Evolutionary conservation across 2,329 filamentous ascomycete genomes (phyloP), one percentile per base, ranked within the genome.

Genomic region (Aspergillus sojae): DNA sequence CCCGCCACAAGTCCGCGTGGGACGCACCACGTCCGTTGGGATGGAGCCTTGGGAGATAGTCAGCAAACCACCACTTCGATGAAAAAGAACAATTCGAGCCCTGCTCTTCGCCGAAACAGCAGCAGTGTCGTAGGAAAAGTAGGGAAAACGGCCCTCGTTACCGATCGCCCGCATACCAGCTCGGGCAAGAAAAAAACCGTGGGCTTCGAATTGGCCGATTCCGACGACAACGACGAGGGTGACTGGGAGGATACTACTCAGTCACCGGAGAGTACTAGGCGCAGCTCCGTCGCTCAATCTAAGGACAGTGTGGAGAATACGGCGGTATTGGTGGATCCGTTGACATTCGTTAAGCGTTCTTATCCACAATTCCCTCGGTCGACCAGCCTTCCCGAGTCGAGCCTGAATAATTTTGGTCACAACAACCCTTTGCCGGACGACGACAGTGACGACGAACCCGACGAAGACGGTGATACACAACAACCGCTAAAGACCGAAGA

Each of bases 241-340:
- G 45, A 48, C 11, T 82, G 81, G 80, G 80, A 82, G 65, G 80
- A 83, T 69, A 81, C 79, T 30, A 81, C 80, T 26, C 78, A 81
- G 65, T 83, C 81, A 21, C 80, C 81, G 36, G 79, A 81, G 66
- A 80, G 80, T 63, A 82, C 80, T 14, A 73, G 81, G 63, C 78
- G 79, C 60, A 80, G 80, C 65, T 83, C 81, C 10, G 72, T 79
- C 52, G 78, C 70, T 32, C 74, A 76, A 55, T 75, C 72, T 23
- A 75, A 72, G 60, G 73, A 74, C 36, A 77, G 74, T 61, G 68
- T 70, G 39, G 77, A 78, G 54, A 78, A 76, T 62, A 65, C 66
- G 45, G 67, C 71, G 12, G 74, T 78, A 34, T 61, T 79, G 53
- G 74, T 79, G 50, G 77, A 79, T 64, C 77, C 76, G 19, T 72